A percentile compares a stretch with the other conserved stretches of the same genome.
Evolutionary conservation across 306 rosid genomes (phyloP).

Genomic region (Dalbergia oliveri): DNA sequence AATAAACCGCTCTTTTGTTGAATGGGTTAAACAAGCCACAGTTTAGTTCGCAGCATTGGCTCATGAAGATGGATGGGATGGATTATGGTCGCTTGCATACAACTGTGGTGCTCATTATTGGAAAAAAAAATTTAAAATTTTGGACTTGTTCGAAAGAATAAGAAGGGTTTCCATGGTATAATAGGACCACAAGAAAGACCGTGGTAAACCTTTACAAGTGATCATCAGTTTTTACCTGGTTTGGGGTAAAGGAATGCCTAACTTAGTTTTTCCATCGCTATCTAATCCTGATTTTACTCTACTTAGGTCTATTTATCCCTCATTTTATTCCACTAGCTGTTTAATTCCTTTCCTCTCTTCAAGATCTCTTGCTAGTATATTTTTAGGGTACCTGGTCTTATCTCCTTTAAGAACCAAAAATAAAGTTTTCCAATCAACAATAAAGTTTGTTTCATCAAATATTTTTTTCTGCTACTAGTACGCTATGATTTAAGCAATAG

Average conservation of each 20-base stretch:
- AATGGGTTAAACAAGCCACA: not conserved
- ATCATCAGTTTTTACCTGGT: not conserved
- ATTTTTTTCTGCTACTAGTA: not conserved
- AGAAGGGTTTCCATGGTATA: not conserved
- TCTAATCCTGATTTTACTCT: not conserved
- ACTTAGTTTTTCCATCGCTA: not conserved
- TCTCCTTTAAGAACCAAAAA: not conserved
- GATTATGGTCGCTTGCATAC: not conserved
- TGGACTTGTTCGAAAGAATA: slow-evolving; percentile 15
- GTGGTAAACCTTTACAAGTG: not conserved
- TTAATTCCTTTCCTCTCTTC: slow-evolving; percentile 1
- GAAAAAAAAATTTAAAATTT: slow-evolving; percentile 21
- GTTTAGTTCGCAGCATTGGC: not conserved
- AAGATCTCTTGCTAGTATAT: slow-evolving; percentile 2
- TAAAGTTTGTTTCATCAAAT: not conserved
- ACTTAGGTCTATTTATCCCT: not conserved
- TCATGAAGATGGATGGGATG: not conserved
- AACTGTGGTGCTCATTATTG: not conserved
- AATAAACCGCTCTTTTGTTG: not conserved
- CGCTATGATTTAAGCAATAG: not conserved
- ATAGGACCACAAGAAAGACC: slow-evolving; percentile 17
- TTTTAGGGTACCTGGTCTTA: not conserved
- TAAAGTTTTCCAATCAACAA: not conserved
- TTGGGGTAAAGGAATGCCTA: slow-evolving; percentile 1
- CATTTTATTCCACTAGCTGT: slow-evolving; percentile 3